These are phyloP conservation scores for Calophaca sinica DNA, from an alignment of 306 rosid genomes.

Conservation along the genomic window DNA sequence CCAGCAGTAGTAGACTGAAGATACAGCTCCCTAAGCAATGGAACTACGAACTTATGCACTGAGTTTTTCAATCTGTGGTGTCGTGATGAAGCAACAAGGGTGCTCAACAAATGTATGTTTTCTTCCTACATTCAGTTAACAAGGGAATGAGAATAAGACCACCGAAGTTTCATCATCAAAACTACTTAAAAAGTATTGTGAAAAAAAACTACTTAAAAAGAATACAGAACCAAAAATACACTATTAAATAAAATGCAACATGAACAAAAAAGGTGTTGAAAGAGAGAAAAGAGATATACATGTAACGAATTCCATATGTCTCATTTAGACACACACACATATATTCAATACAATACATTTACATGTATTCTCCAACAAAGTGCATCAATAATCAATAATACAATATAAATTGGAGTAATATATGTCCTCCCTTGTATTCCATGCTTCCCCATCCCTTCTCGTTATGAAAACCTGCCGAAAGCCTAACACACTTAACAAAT, in stretches of 20 bases:
- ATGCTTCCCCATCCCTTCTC: background rate
- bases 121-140: slow-evolving; percentile 56
- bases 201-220: slow-evolving; percentile 3
- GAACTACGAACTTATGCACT: slow-evolving; percentile 61
- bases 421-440: slow-evolving; percentile 8
- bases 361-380: slow-evolving; percentile 8
- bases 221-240: background rate
- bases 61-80: slow-evolving; percentile 65
- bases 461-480: background rate
- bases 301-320: background rate
- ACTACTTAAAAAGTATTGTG: background rate
- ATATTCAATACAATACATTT: background rate
- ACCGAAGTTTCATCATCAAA: background rate
- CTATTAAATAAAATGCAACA: background rate
- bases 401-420: background rate
- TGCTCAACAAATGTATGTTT: slow-evolving; percentile 47
- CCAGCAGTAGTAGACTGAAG: slow-evolving; percentile 56
- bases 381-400: slow-evolving; percentile 1
- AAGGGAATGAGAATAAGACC: slow-evolving; percentile 37
- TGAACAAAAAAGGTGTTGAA: background rate
- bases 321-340: background rate
- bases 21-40: slow-evolving; percentile 73
- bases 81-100: slow-evolving; percentile 66
- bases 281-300: background rate
- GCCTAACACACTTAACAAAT: background rate